Percentiles rank a stretch among this genome's conserved stretches.
phyloP scores from a whole-genome alignment of 129 eudicot genomes.

The Ambrosia trifida region DNA sequence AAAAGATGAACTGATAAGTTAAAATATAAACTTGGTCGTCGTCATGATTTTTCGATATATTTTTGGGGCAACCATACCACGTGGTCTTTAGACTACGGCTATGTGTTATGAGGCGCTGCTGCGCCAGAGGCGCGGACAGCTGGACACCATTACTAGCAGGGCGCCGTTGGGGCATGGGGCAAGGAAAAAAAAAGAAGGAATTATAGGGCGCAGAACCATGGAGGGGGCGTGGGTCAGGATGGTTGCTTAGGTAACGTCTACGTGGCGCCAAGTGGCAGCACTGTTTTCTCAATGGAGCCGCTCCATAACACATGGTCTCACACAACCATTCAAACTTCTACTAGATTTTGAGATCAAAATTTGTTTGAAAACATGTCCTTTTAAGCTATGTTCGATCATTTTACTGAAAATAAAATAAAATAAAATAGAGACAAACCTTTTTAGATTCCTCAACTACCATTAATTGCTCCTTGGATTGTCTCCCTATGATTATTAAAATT shows the following conservation, averaged over 20 bases:
- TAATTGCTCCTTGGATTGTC: constrained; percentile 3
- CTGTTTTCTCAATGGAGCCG: no score
- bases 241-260: no score
- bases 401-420: neutral
- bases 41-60: constrained; percentile 4
- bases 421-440: neutral
- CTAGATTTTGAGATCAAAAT: neutral
- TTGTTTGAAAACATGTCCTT: constrained; percentile 9
- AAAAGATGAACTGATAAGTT: neutral
- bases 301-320: no score
- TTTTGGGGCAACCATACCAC: neutral
- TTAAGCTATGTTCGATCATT: neutral
- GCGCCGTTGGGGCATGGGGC: no score
- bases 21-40: constrained; percentile 1
- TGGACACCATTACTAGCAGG: no score
- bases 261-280: no score
- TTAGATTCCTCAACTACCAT: constrained; percentile 21
- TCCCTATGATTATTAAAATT: constrained; percentile 17
- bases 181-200: no score
- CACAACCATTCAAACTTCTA: constrained; percentile 6
- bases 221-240: no score
- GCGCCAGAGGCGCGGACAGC: no score
- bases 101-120: no score
- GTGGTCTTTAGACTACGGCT: neutral
- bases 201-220: no score